Conservation (phyloP, 768 basidiomycete genomes). For the Leccinum aurantiacum region DNA sequence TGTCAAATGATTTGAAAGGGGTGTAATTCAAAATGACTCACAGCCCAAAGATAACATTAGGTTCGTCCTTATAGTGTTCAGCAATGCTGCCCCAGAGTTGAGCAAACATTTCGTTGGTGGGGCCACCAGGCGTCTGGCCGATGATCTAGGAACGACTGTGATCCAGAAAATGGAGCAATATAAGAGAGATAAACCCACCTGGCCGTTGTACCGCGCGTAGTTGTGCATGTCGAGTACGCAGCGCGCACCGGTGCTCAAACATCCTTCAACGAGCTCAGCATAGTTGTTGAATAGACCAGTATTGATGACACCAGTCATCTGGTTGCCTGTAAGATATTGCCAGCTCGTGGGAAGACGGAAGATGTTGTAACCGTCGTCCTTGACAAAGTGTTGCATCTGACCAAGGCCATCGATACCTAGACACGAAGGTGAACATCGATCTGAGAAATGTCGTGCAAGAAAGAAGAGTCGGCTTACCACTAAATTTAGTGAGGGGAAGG, state of each 20-base stretch:
- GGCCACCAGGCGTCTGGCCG: conserved; percentile 53
- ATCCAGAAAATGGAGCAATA: neutral
- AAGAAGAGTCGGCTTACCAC: conserved; percentile 30
- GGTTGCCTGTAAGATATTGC: conserved; percentile 49
- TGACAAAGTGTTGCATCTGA: conserved; percentile 64
- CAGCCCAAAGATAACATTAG: conserved; percentile 50
- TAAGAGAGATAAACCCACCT: conserved; percentile 24
- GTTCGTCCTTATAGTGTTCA: conserved; percentile 42
- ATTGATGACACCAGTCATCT: conserved; percentile 41
- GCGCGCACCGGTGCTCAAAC: conserved; percentile 48
- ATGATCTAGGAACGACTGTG: conserved; percentile 40
- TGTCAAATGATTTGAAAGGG: neutral
- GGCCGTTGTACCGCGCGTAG: conserved; percentile 55
- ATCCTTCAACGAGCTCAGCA: conserved; percentile 43
- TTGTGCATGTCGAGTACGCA: conserved; percentile 63
- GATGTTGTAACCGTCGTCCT: conserved; percentile 52
- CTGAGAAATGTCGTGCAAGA: neutral
- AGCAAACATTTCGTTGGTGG: conserved; percentile 54
- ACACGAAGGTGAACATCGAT: neutral
- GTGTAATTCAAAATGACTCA: conserved; percentile 23
- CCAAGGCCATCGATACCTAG: conserved; percentile 28
- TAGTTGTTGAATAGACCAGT: conserved; percentile 47
- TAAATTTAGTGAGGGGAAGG: conserved; percentile 47
- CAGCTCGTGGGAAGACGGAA: conserved; percentile 64
- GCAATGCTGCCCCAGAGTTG: conserved; percentile 54